Evolutionary conservation across 805 yeast species (phyloP).

Genomic region (Candida broadrunensis): DNA sequence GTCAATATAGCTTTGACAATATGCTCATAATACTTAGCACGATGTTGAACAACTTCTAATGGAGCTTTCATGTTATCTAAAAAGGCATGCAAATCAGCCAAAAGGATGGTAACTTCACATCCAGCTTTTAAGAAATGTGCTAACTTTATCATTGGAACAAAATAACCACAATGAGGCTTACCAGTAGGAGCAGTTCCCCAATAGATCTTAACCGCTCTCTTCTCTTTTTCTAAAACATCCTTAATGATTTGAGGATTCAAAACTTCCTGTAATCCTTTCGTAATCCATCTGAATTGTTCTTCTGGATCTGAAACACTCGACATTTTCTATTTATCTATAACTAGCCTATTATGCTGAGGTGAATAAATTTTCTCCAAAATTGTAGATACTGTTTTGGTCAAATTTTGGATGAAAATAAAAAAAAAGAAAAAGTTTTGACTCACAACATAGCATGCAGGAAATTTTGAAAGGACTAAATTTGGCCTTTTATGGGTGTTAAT

Average conservation of each 20-base stretch:
- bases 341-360: no score
- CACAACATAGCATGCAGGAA: no score
- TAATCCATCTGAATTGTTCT: slow-evolving; percentile 71
- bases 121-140: slow-evolving; percentile 96
- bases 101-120: slow-evolving; percentile 83
- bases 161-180: slow-evolving; percentile 97
- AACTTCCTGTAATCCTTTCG: slow-evolving; percentile 87
- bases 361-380: no score
- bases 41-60: slow-evolving; percentile 79
- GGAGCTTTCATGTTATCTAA: slow-evolving; percentile 99
- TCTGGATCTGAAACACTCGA: slow-evolving; percentile 35
- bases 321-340: no score
- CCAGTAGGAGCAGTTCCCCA: slow-evolving; percentile 99
- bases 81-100: slow-evolving; percentile 96
- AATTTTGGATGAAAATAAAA: no score
- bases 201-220: slow-evolving; percentile 81
- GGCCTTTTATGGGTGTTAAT: no score
- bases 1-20: slow-evolving; percentile 80
- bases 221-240: slow-evolving; percentile 73
- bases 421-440: no score
- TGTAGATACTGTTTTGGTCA: no score
- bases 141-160: slow-evolving; percentile 95
- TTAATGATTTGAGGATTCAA: slow-evolving; percentile 85
- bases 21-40: slow-evolving; percentile 86
- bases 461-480: no score